phyloP scores from a whole-genome alignment of 345 rosid genomes.

The Orychophragmus violaceus region DNA sequence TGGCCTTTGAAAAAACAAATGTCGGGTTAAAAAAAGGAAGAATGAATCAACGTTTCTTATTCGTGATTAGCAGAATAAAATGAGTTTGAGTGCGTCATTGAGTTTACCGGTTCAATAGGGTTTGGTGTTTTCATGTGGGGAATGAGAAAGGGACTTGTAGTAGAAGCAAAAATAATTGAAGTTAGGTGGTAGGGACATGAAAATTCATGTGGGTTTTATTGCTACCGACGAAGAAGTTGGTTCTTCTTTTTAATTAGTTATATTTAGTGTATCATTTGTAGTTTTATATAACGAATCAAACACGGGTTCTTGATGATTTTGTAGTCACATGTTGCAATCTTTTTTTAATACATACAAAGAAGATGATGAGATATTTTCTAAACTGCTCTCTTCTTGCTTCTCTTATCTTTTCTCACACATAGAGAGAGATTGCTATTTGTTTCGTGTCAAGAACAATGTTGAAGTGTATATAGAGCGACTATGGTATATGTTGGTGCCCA shows the following conservation, averaged over 20 bases:
- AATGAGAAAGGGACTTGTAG: constrained; percentile 24
- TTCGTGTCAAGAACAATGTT: neutral
- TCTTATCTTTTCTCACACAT: neutral
- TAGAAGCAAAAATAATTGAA: constrained; percentile 12
- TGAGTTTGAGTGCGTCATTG: neutral
- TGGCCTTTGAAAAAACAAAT: neutral
- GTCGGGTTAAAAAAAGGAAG: neutral
- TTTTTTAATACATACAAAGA: neutral
- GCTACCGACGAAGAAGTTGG: constrained; percentile 21
- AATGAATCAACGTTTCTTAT: neutral
- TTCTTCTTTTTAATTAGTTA: neutral
- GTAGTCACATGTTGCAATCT: constrained; percentile 7
- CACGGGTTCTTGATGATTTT: constrained; percentile 22
- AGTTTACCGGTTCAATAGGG: constrained; percentile 8
- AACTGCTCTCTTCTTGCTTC: neutral
- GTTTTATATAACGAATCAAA: constrained; percentile 7
- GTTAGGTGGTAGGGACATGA: constrained; percentile 21
- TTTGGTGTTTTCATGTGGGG: constrained; percentile 20
- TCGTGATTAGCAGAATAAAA: neutral
- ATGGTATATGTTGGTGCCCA: constrained; percentile 95
- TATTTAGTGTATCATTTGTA: neutral
- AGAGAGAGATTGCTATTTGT: neutral
- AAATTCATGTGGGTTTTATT: constrained; percentile 18
- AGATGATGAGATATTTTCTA: neutral
- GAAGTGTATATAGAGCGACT: constrained; percentile 64